Conservation (phyloP, 1,284 basidiomycete species). For the Xerocomus nothofagi region DNA sequence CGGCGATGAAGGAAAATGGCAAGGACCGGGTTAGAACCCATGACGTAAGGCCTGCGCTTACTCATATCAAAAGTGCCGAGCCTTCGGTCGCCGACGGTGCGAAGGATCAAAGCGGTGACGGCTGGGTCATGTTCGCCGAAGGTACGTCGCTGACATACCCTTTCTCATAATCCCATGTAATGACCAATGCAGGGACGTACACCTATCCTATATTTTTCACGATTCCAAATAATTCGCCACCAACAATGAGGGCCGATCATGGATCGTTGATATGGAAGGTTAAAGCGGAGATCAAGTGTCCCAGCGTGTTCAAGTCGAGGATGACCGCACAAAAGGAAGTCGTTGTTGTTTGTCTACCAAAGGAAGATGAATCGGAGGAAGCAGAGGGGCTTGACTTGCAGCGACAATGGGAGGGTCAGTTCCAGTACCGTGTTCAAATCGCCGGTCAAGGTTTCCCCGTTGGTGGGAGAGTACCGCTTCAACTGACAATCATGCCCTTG, state of each 20-base stretch:
- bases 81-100: conserved; percentile 38
- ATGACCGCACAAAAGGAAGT: conserved; percentile 74
- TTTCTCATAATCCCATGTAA: conserved; percentile 7
- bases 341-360: conserved; percentile 73
- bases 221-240: conserved; percentile 80
- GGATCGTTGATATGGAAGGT: conserved; percentile 82
- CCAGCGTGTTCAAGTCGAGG: conserved; percentile 80
- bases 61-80: conserved; percentile 8
- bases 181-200: conserved; percentile 68
- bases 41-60: neutral
- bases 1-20: conserved; percentile 24
- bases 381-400: conserved; percentile 85
- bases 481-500: conserved; percentile 82
- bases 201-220: conserved; percentile 93
- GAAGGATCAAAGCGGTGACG: conserved; percentile 47
- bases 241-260: conserved; percentile 76
- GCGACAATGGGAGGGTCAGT: conserved; percentile 88
- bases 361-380: conserved; percentile 50
- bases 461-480: conserved; percentile 81
- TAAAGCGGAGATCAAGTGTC: conserved; percentile 81
- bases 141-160: conserved; percentile 47
- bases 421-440: conserved; percentile 83
- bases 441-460: conserved; percentile 82
- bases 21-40: conserved; percentile 2
- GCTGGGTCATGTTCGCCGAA: conserved; percentile 90